phyloP scores from a whole-genome alignment of 2,329 filamentous ascomycete genomes.

The Penicillium brevicompactum region DNA sequence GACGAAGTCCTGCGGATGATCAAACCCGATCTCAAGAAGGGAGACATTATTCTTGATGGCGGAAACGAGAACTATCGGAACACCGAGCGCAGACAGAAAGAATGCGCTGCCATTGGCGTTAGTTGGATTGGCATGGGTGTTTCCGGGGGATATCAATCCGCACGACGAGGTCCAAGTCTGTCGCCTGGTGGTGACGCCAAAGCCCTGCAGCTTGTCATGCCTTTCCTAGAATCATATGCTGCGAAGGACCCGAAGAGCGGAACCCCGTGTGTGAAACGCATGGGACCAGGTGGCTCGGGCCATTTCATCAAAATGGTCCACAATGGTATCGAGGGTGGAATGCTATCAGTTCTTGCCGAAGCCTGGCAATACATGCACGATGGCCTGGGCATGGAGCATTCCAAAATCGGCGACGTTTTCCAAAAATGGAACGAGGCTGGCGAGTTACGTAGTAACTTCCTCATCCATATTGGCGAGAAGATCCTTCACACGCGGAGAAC shows the following conservation, averaged over 20 bases:
- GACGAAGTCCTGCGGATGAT: constrained; percentile 43
- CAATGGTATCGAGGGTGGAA: constrained; percentile 73
- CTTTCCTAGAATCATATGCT: constrained; percentile 62
- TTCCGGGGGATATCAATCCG: constrained; percentile 69
- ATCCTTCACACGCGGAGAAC: constrained; percentile 59
- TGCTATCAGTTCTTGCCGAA: constrained; percentile 67
- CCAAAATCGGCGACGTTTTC: constrained; percentile 64
- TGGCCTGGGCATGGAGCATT: constrained; percentile 59
- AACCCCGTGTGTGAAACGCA: constrained; percentile 60
- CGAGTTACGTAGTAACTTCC: constrained; percentile 62
- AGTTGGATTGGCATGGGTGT: constrained; percentile 69
- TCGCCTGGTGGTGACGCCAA: constrained; percentile 64
- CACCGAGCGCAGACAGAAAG: constrained; percentile 64
- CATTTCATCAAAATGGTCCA: constrained; percentile 79
- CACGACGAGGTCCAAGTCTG: constrained; percentile 66
- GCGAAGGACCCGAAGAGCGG: constrained; percentile 62
- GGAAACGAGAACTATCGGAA: constrained; percentile 69
- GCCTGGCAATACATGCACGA: constrained; percentile 65
- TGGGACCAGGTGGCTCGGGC: constrained; percentile 65
- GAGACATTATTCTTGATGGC: constrained; percentile 69
- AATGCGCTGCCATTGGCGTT: constrained; percentile 60
- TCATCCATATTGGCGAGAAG: constrained; percentile 64
- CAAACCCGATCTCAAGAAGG: constrained; percentile 55
- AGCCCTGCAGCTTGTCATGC: constrained; percentile 61
- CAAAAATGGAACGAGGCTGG: constrained; percentile 62